Percentiles rank a stretch among this genome's conserved stretches.
Conservation (phyloP, 106 monocot genomes). For the Apostasia shenzhenica region DNA sequence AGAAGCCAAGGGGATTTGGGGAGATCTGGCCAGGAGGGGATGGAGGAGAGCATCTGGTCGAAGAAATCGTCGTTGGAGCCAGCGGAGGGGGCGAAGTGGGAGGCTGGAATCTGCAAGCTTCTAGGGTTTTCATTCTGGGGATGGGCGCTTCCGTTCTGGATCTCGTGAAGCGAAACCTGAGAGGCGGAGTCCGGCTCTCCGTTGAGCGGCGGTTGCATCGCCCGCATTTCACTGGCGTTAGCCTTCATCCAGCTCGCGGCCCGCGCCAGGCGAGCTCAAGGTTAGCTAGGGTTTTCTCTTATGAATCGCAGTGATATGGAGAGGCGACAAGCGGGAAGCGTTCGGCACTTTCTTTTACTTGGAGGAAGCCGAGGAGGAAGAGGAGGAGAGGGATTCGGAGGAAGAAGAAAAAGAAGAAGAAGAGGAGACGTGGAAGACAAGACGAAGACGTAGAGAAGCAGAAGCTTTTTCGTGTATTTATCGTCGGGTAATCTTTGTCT, state of each 20-base stretch:
- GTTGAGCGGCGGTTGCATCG: constrained; percentile 4
- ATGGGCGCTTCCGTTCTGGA: constrained; percentile 16
- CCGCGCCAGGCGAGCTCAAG: too few species aligned
- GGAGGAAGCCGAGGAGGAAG: too few species aligned
- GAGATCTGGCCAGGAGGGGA: constrained; percentile 68
- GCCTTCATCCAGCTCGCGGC: not conserved
- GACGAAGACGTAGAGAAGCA: too few species aligned
- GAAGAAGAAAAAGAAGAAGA: too few species aligned
- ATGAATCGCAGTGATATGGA: too few species aligned
- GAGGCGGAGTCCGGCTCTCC: constrained; percentile 2
- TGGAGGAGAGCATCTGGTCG: constrained; percentile 75
- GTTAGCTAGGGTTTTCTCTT: too few species aligned
- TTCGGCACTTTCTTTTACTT: too few species aligned
- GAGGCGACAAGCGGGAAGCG: too few species aligned
- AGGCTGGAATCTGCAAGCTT: not conserved
- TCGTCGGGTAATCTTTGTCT: too few species aligned
- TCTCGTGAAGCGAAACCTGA: constrained; percentile 25
- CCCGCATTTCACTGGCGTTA: not conserved
- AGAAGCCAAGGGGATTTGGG: constrained; percentile 50
- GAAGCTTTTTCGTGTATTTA: too few species aligned
- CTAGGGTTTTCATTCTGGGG: constrained; percentile 3
- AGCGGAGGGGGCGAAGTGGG: constrained; percentile 10
- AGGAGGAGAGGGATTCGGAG: too few species aligned
- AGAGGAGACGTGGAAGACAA: too few species aligned
- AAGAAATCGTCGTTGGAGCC: constrained; percentile 67